Conservation (phyloP, 176 grass and related monocot genomes). For the maize (Zea mays) region DNA sequence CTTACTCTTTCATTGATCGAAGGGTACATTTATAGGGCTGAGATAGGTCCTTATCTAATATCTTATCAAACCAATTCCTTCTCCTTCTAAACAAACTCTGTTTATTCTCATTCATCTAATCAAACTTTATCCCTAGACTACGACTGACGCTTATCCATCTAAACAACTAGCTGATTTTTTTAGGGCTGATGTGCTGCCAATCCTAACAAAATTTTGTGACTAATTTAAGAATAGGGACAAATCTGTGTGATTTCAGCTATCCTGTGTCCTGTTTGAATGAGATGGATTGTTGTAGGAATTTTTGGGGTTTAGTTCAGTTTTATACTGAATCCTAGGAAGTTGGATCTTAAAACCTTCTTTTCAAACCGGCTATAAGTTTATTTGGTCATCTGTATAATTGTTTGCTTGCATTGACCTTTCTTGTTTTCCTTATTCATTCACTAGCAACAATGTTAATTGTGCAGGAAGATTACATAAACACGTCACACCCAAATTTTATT, state of each 20-base stretch:
- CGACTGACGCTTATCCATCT: no score
- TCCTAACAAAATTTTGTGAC: neutral
- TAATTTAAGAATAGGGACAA: neutral
- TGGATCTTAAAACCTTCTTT: neutral
- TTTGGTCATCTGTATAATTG: neutral
- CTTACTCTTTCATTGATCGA: no score
- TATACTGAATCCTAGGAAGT: neutral
- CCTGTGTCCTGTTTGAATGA: neutral
- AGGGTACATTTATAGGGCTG: no score
- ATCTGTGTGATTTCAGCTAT: neutral
- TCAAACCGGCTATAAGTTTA: neutral
- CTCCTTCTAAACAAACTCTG: no score
- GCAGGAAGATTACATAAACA: slow-evolving; percentile 99
- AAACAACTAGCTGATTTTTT: no score
- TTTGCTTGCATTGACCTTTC: slow-evolving; percentile 23
- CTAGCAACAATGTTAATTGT: slow-evolving; percentile 39
- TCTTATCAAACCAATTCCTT: no score
- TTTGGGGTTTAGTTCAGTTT: neutral
- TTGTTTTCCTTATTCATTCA: neutral
- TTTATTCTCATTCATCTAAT: no score
- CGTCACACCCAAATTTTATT: slow-evolving; percentile 92
- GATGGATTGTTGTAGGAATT: neutral
- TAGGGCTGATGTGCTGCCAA: no score
- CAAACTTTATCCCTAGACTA: no score
- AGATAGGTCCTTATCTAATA: no score